Evolutionary conservation across 352 stramenopile species (phyloP).

Genomic region (Pythium brachiatum): DNA sequence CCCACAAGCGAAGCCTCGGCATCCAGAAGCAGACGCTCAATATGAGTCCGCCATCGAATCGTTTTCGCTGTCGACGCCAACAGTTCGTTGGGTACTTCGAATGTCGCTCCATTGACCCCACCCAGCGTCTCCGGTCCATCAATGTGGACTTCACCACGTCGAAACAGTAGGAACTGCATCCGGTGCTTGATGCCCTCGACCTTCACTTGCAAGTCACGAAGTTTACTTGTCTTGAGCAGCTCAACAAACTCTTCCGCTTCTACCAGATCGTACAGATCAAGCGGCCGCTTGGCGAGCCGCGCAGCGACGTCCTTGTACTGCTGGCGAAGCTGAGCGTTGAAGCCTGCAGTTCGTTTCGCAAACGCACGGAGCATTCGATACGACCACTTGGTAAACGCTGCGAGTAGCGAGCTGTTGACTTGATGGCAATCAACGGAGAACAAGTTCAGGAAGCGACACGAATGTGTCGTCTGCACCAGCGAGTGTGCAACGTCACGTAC

Average conservation of each 20-base stretch:
- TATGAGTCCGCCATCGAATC: slow-evolving; percentile 61
- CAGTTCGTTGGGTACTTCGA: slow-evolving; percentile 35
- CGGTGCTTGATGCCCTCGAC: slow-evolving; percentile 51
- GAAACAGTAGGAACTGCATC: slow-evolving; percentile 65
- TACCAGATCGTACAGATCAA: slow-evolving; percentile 74
- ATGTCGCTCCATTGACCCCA: not conserved
- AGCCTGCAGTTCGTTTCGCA: slow-evolving; percentile 40
- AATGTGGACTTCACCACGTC: slow-evolving; percentile 42
- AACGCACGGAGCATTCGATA: slow-evolving; percentile 44
- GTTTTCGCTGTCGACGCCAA: slow-evolving; percentile 62
- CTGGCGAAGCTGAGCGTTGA: slow-evolving; percentile 56
- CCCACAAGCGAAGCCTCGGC: slow-evolving; percentile 51
- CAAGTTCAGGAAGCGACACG: slow-evolving; percentile 33
- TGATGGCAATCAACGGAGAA: slow-evolving; percentile 52
- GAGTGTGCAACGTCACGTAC: slow-evolving; percentile 25
- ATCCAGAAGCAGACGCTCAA: slow-evolving; percentile 50
- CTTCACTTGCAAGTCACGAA: slow-evolving; percentile 49
- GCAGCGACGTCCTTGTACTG: slow-evolving; percentile 76
- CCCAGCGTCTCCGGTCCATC: slow-evolving; percentile 1
- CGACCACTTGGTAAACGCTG: slow-evolving; percentile 39
- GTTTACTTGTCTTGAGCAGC: slow-evolving; percentile 37
- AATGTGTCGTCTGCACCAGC: slow-evolving; percentile 27
- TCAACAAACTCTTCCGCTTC: slow-evolving; percentile 58
- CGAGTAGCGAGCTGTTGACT: slow-evolving; percentile 44
- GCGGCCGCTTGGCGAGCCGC: slow-evolving; percentile 51